phyloP scores from a whole-genome alignment of 345 rosid genomes.

The Moricandia moricandioides region DNA sequence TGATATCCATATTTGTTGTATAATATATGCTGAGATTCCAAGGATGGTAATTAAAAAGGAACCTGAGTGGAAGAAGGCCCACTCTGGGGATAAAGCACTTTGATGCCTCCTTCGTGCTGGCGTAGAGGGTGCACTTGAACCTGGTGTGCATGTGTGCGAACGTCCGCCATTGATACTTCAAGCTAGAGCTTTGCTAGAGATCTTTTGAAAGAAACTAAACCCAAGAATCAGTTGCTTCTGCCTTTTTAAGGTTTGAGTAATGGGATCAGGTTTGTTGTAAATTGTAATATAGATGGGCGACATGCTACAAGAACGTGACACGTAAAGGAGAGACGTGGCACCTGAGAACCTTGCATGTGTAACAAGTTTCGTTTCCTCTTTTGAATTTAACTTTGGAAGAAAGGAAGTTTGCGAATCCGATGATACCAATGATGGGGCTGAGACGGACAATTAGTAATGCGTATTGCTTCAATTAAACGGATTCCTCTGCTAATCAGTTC shows the following conservation, averaged over 20 bases:
- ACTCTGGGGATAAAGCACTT: slow-evolving; percentile 18
- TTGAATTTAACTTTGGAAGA: not conserved
- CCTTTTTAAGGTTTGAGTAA: slow-evolving; percentile 7
- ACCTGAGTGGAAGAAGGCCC: slow-evolving; percentile 58
- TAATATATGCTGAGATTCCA: not conserved
- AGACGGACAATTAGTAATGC: not conserved
- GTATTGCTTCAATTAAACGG: not conserved
- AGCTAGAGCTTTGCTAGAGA: not conserved
- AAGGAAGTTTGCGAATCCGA: slow-evolving; percentile 14
- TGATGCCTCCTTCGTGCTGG: slow-evolving; percentile 41
- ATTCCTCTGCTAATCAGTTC: not conserved
- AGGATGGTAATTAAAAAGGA: not conserved
- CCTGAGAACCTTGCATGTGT: slow-evolving; percentile 57
- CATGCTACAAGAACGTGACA: slow-evolving; percentile 31
- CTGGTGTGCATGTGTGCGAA: slow-evolving; percentile 52
- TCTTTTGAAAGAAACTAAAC: not conserved
- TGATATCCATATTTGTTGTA: not conserved
- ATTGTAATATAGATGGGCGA: slow-evolving; percentile 23
- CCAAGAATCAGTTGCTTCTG: not conserved
- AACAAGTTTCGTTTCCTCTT: slow-evolving; percentile 48
- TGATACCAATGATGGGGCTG: slow-evolving; percentile 2
- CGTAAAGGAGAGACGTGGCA: slow-evolving; percentile 48
- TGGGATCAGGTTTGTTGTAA: slow-evolving; percentile 23
- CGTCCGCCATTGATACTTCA: slow-evolving; percentile 46
- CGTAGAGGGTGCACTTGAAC: slow-evolving; percentile 62